A percentile compares a stretch with the other conserved stretches of the same genome.
Evolutionary conservation across 352 stramenopile species (phyloP).

Genomic region (Peronospora farinosa): DNA sequence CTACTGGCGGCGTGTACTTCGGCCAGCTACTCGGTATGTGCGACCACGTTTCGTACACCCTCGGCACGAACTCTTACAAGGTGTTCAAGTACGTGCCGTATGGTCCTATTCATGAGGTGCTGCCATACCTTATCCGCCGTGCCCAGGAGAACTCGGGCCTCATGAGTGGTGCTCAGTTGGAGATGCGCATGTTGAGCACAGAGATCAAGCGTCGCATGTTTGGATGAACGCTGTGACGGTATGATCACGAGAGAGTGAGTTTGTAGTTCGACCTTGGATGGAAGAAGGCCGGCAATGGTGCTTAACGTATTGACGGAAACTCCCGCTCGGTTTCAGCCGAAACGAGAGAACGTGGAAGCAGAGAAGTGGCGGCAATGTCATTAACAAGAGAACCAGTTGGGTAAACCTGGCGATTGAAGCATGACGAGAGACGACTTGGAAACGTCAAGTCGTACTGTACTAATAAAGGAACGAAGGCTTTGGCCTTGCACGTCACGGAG

Average conservation of each 20-base stretch:
- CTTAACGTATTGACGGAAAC: constrained; percentile 18
- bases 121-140: constrained; percentile 95
- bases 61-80: constrained; percentile 89
- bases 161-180: constrained; percentile 77
- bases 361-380: neutral
- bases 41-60: constrained; percentile 94
- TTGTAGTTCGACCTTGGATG: constrained; percentile 15
- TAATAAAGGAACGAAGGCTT: no score
- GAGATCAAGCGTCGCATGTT: constrained; percentile 62
- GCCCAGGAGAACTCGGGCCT: constrained; percentile 94
- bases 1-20: constrained; percentile 88
- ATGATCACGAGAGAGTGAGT: constrained; percentile 10
- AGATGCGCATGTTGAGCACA: constrained; percentile 61
- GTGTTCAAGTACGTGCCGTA: constrained; percentile 98
- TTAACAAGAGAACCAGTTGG: neutral
- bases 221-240: constrained; percentile 12
- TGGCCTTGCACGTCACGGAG: no score
- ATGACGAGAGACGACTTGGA: constrained; percentile 8
- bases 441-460: neutral
- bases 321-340: neutral
- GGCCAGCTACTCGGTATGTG: constrained; percentile 97
- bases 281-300: constrained; percentile 15
- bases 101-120: constrained; percentile 92
- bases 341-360: neutral
- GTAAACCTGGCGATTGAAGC: constrained; percentile 10